Evolutionary conservation across 2,329 filamentous ascomycete species (phyloP).

Genomic region (Colletotrichum viniferum): DNA sequence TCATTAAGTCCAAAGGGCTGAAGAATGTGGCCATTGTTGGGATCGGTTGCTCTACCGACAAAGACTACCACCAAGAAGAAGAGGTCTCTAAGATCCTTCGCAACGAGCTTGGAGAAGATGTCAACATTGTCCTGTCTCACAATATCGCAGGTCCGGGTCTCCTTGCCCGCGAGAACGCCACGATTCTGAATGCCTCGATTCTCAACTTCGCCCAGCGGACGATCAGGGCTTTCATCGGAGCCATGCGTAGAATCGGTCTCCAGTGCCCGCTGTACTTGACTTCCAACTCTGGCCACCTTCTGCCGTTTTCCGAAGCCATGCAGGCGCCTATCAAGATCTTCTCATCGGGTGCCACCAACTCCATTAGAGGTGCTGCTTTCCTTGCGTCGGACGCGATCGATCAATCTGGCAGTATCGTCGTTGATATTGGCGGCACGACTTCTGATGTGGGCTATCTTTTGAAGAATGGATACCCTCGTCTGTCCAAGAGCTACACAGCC

Average conservation of each 20-base stretch:
- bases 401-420: slow-evolving; percentile 20
- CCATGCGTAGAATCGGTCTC: slow-evolving; percentile 45
- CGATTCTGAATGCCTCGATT: slow-evolving; percentile 57
- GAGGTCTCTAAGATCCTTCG: slow-evolving; percentile 51
- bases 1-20: slow-evolving; percentile 29
- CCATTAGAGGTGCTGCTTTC: slow-evolving; percentile 27
- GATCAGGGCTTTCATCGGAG: slow-evolving; percentile 46
- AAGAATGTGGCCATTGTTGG: slow-evolving; percentile 58
- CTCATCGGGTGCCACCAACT: slow-evolving; percentile 29
- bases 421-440: slow-evolving; percentile 28
- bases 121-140: slow-evolving; percentile 30
- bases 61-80: slow-evolving; percentile 55
- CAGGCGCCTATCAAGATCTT: slow-evolving; percentile 25
- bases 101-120: slow-evolving; percentile 39
- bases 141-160: slow-evolving; percentile 41
- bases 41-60: slow-evolving; percentile 63
- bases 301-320: slow-evolving; percentile 25
- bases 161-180: slow-evolving; percentile 56
- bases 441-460: slow-evolving; percentile 26
- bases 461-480: slow-evolving; percentile 25
- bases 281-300: slow-evolving; percentile 49
- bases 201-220: slow-evolving; percentile 50
- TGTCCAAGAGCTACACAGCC: slow-evolving; percentile 26
- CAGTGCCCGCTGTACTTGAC: slow-evolving; percentile 49
- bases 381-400: slow-evolving; percentile 1